Conservation (phyloP, 176 grass and related monocot species). For the Oryza officinalis region DNA sequence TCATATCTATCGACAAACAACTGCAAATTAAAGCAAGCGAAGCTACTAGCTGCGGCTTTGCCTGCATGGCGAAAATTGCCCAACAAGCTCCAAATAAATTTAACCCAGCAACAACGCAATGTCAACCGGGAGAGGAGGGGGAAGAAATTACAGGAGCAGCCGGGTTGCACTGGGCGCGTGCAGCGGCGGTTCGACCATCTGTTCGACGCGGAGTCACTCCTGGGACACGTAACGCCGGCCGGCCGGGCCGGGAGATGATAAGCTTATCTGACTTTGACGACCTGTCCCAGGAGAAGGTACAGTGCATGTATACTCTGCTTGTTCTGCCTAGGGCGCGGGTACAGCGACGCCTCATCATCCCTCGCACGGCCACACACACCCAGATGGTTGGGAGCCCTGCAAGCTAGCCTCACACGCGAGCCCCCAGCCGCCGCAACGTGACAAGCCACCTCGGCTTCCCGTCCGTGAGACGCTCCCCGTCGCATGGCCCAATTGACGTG, state of each 20-base stretch:
- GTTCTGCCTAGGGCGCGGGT: not conserved
- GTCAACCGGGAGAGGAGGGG: not conserved
- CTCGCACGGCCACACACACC: not conserved
- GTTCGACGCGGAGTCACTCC: not conserved
- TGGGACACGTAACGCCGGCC: constrained; percentile 30
- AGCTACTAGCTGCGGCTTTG: too few species aligned
- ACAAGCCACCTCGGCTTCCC: constrained; percentile 35
- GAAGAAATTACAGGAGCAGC: not conserved
- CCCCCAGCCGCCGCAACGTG: not conserved
- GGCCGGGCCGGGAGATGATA: not conserved
- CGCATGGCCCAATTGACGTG: constrained; percentile 7
- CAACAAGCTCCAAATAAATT: too few species aligned
- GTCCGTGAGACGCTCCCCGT: constrained; percentile 4
- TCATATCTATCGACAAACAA: not conserved
- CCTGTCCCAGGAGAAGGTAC: not conserved
- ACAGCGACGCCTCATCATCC: constrained; percentile 5
- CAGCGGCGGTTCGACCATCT: not conserved
- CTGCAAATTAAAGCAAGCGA: too few species aligned
- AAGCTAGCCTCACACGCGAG: not conserved
- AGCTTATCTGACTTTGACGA: constrained; percentile 28
- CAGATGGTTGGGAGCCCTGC: not conserved
- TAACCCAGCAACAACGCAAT: too few species aligned
- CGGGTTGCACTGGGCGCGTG: not conserved
- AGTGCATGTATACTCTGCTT: too few species aligned
- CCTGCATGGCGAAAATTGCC: too few species aligned